phyloP scores from a whole-genome alignment of 257 asterid genomes.

The Anisodus acutangulus region DNA sequence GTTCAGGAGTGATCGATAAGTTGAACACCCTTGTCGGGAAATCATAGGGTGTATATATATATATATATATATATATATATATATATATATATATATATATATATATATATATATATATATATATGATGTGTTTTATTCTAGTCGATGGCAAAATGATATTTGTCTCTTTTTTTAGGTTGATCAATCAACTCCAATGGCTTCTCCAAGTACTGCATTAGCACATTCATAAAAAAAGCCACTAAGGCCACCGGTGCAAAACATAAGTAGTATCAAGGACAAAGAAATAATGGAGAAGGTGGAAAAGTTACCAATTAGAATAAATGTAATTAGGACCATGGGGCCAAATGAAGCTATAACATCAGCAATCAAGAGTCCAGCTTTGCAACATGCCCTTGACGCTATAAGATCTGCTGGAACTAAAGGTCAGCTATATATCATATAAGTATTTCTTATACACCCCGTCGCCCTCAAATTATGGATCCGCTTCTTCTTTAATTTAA shows the following conservation, averaged over 20 bases:
- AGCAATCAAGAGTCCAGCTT: conserved; percentile 3
- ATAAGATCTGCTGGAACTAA: neutral
- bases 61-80: too few relatives aligned
- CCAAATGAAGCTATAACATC: neutral
- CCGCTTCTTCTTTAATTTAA: too few relatives aligned
- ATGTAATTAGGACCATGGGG: neutral
- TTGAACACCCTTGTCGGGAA: too few relatives aligned
- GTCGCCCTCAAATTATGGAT: too few relatives aligned
- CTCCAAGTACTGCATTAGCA: neutral
- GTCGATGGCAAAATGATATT: neutral
- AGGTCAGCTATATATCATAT: neutral
- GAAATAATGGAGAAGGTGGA: neutral
- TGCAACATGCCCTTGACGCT: conserved; percentile 6
- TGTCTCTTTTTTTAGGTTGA: neutral
- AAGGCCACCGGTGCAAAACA: neutral
- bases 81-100: too few relatives aligned
- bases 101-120: too few relatives aligned
- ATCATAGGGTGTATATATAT: too few relatives aligned
- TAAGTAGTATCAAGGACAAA: neutral
- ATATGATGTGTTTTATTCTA: neutral
- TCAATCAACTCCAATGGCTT: neutral
- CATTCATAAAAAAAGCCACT: neutral
- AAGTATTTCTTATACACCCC: too few relatives aligned
- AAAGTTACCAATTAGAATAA: neutral
- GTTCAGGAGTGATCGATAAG: too few relatives aligned